phyloP scores from a whole-genome alignment of 2,329 filamentous ascomycete genomes.

The Elsinoe australis region DNA sequence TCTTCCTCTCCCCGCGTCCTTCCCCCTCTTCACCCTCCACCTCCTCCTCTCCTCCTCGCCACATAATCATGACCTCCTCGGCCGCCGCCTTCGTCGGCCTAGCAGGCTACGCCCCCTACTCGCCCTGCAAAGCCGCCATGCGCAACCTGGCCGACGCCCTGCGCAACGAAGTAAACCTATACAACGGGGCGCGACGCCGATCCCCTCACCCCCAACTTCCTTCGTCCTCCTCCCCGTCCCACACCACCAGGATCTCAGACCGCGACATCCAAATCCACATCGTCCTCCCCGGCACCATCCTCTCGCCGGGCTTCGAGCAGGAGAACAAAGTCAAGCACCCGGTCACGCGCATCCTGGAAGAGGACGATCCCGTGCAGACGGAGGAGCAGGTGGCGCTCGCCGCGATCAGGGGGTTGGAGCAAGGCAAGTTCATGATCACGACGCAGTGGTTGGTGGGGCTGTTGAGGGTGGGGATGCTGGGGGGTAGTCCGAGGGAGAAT shows the following conservation, averaged over 20 bases:
- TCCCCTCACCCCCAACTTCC: slow-evolving; percentile 39
- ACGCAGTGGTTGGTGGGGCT: slow-evolving; percentile 64
- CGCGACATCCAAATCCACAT: slow-evolving; percentile 71
- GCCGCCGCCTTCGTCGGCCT: slow-evolving; percentile 67
- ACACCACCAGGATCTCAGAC: slow-evolving; percentile 43
- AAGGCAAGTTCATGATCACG: slow-evolving; percentile 70
- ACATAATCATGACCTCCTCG: slow-evolving; percentile 83
- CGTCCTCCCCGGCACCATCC: slow-evolving; percentile 77
- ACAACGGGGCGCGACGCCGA: slow-evolving; percentile 56
- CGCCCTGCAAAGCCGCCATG: slow-evolving; percentile 77
- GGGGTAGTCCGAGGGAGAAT: slow-evolving; percentile 47
- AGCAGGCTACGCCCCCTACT: slow-evolving; percentile 76
- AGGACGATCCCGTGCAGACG: slow-evolving; percentile 69
- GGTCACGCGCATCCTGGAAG: slow-evolving; percentile 71
- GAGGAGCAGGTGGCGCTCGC: slow-evolving; percentile 67
- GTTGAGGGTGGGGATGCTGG: slow-evolving; percentile 56
- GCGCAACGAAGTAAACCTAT: slow-evolving; percentile 75
- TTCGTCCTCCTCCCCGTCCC: background rate
- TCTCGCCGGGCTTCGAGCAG: slow-evolving; percentile 62
- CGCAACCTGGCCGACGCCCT: slow-evolving; percentile 76
- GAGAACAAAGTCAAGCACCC: slow-evolving; percentile 75
- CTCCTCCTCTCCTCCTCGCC: slow-evolving; percentile 50
- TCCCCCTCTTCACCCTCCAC: slow-evolving; percentile 26
- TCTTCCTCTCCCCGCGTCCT: slow-evolving; percentile 58
- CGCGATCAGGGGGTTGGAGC: slow-evolving; percentile 67